A percentile compares a stretch with the other conserved stretches of the same genome.
Conservation (phyloP, 495 filamentous ascomycete genomes). For the Hypomontagnella monticulosa region DNA sequence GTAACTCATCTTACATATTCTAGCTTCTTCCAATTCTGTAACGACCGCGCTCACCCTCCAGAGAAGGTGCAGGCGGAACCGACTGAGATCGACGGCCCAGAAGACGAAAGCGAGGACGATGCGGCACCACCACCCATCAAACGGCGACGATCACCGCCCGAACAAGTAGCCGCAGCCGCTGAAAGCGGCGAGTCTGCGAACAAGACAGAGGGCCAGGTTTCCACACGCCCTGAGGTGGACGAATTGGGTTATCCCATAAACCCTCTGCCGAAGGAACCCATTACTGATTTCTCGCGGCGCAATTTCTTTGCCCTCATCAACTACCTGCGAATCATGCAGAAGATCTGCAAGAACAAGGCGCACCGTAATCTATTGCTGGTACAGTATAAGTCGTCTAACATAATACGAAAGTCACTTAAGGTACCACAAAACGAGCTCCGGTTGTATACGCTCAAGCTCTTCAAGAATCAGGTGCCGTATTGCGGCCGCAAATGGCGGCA, state of each 20-base stretch:
- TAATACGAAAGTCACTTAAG: conserved; percentile 88
- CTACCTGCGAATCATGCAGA: conserved; percentile 93
- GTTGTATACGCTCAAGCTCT: conserved; percentile 94
- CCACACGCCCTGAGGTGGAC: conserved; percentile 79
- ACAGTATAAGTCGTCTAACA: conserved; percentile 90
- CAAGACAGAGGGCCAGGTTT: conserved; percentile 39
- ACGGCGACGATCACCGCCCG: conserved; percentile 60
- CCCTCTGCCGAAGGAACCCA: conserved; percentile 74
- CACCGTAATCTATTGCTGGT: conserved; percentile 93
- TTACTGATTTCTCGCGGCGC: conserved; percentile 89
- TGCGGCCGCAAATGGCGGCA: conserved; percentile 98
- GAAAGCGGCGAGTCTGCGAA: conserved; percentile 42
- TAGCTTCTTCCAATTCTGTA: conserved; percentile 92
- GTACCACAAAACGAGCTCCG: conserved; percentile 88
- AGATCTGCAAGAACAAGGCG: conserved; percentile 92
- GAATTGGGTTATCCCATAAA: conserved; percentile 81
- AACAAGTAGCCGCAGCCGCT: conserved; percentile 21
- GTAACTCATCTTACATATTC: conserved; percentile 23
- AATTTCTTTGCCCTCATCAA: conserved; percentile 96
- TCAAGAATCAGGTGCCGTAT: conserved; percentile 98
- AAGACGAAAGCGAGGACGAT: conserved; percentile 68
- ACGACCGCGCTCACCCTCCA: conserved; percentile 52
- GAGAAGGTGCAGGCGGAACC: conserved; percentile 36
- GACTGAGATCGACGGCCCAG: conserved; percentile 36
- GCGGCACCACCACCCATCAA: conserved; percentile 85